Base-by-base conservation (phyloP, 805 yeast genomes). In the Metschnikowia reukaufii region DNA sequence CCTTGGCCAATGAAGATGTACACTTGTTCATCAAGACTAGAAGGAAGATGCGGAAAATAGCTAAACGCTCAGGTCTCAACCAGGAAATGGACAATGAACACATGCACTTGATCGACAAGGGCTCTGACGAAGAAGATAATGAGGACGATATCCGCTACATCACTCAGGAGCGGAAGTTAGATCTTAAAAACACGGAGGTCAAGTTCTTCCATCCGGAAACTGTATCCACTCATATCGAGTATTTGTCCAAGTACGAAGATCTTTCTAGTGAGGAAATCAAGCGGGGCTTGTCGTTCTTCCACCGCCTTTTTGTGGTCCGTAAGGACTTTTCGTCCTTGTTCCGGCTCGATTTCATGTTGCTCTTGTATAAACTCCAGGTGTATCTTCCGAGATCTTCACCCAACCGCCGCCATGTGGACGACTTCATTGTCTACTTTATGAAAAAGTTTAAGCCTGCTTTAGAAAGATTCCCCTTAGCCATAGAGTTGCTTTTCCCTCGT, bases 271-370 rank as follows among this genome's bases (percentile, higher is more conserved):
- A 67, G 10, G 83, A 82, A 40, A 67, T 92, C 37, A 83, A 82
- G 54, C 74, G 77, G 39, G 82, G 85, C 9, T 60, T 94, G 7
- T 71, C 84, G 0, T 92, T 79, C 59, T 82, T 90, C 58, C 88
- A 87, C 59, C 71, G 87, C 25, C 65, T 88, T 1, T 81, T 89
- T 54, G 82, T 84, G 39, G 57, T 66, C 2, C 74, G 81, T 39
- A 76, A 80, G 34, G 84, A 86, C 47, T 76, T 73, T 42, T 81
- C 82, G 35, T 70, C 82, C 0, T 63, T 87, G 29, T 83, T 75
- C 56, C 70, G 96, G 42, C 60, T 94, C 29, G 97, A 91, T 61
- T 81, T 94, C 59, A 77, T 92, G 76, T 57, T 77, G 21, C 67
- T 86, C 56, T 66, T 86, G 6, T 68, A 81, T 10, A 74, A 72